These are phyloP conservation scores for Trypanosoma grayi DNA, from an alignment of 208 protist genomes.

Conservation along the genomic window DNA sequence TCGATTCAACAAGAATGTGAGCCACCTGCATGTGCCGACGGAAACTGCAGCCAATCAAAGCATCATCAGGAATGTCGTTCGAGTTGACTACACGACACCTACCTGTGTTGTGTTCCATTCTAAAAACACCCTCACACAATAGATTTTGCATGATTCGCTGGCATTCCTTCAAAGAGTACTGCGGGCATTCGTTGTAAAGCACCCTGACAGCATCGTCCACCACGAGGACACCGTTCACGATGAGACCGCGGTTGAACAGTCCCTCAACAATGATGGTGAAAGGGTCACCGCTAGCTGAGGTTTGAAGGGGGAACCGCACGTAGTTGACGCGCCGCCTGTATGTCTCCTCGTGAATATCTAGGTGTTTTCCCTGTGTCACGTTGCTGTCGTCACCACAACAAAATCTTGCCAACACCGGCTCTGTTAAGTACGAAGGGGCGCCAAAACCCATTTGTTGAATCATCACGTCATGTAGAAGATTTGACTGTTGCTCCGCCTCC, in stretches of 20 bases:
- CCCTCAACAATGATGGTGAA: slow-evolving; percentile 71
- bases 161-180: slow-evolving; percentile 59
- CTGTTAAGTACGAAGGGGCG: slow-evolving; percentile 48
- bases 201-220: slow-evolving; percentile 74
- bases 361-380: slow-evolving; percentile 34
- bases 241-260: slow-evolving; percentile 82
- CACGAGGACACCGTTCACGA: slow-evolving; percentile 67
- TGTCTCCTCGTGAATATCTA: slow-evolving; percentile 49
- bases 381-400: slow-evolving; percentile 77
- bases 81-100: slow-evolving; percentile 46
- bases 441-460: slow-evolving; percentile 75
- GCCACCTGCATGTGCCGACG: slow-evolving; percentile 66
- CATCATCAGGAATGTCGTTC: slow-evolving; percentile 54
- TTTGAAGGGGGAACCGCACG: slow-evolving; percentile 48
- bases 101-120: slow-evolving; percentile 13
- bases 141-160: slow-evolving; percentile 38
- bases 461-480: slow-evolving; percentile 70
- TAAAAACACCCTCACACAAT: slow-evolving; percentile 34
- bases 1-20: slow-evolving; percentile 79
- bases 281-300: slow-evolving; percentile 26
- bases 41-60: slow-evolving; percentile 75
- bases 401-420: slow-evolving; percentile 55
- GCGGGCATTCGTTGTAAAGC: slow-evolving; percentile 72
- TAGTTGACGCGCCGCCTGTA: slow-evolving; percentile 74
- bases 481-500: slow-evolving; percentile 66